Base-by-base conservation (phyloP, 768 basidiomycete species). In the Boletus sensibilis region DNA sequence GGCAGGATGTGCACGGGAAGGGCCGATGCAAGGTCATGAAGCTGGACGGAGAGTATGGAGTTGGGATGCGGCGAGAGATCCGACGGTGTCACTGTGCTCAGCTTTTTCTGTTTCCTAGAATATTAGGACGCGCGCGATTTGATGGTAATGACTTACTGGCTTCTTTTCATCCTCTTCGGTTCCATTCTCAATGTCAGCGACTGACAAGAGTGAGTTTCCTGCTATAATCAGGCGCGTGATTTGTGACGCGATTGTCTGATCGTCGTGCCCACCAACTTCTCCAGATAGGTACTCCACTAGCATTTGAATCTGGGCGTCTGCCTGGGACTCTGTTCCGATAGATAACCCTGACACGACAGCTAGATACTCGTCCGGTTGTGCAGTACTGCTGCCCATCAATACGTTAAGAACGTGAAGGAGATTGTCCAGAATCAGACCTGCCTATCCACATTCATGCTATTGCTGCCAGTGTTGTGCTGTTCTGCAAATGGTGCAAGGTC, bases 1-100 rank as follows among this genome's bases (percentile, higher is more conserved):
- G 95, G 92, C 40, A 98, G 78, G 29, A 99, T 76, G 65, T 95
- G 93, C 34, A 98, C 79, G 1, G 95, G 91, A 61, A 99, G 77
- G 18, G 84, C 80, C 13, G 84, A 81, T 7, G 85, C 82, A 46
- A 98, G 79, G 62, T 97, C 93, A 35, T 81, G 73, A 40, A 98
- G 77, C 59, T 88, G 79, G 2, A 81, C 76, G 13, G 91, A 82
- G 34, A 98, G 81, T 43, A 75, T 81, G 8, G 81, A 75, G 11
- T 85, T 85, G 2, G 95, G 94, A 67, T 92, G 85, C 2, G 87
- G 77, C 1, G 89, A 86, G 73, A 92, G 88, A 33, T 82, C 78
- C 0, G 64, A 64, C 0, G 63, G 59, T 25, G 82, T 74, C 4
- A 80, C 68, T 52, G 92, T 88, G 61, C 81, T 86, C 66, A 81